Base-by-base conservation (phyloP, 192 early-diverging fungal genomes). In the Geranomyces michiganensis region DNA sequence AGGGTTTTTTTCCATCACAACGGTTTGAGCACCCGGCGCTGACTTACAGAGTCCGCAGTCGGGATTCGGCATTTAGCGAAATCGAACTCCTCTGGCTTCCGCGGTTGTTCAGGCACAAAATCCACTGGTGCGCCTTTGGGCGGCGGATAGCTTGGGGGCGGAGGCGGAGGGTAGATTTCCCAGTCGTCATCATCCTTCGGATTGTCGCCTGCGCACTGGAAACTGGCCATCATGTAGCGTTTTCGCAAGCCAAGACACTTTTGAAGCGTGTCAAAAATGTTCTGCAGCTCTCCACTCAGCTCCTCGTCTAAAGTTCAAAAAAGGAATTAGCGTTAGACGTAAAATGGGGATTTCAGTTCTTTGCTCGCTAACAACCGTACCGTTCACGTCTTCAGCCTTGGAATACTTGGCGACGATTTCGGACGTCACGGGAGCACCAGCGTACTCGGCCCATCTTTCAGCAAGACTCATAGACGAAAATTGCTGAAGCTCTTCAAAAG, bases 101-200 rank as follows among this genome's bases (percentile, higher is more conserved):
- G 19, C 21, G 70, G 45, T 14, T 53, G 15, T 9, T 56, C 65
- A 12, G 78, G 65, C 21, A 63, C 27, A 6, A 21, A 21, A 19
- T 51, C 24, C 27, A 22, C 47, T 19, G 26, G 27, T 45, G 53
- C 26, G 32, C 32, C 68, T 29, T 56, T 60, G 55, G 56, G 67
- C 67, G 63, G 74, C 19, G 72, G 72, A 56, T 92, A 94, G 0
- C 87, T 85, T 13, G 91, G 90, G 1, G 82, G 78, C 0, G 95
- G 92, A 8, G 94, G 91, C 14, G 88, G 82, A 41, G 96, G 96
- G 76, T 95, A 96, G 56, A 96, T 92, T 1, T 87, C 75, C 92
- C 92, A 98, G 29, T 81, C 83, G 22, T 83, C 79, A 0, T 62
- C 49, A 79, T 98, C 93, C 47, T 90, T 91, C 32, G 94, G 96